These are phyloP conservation scores for Austroboletus festivus DNA, from an alignment of 768 basidiomycete species.

Conservation along the genomic window DNA sequence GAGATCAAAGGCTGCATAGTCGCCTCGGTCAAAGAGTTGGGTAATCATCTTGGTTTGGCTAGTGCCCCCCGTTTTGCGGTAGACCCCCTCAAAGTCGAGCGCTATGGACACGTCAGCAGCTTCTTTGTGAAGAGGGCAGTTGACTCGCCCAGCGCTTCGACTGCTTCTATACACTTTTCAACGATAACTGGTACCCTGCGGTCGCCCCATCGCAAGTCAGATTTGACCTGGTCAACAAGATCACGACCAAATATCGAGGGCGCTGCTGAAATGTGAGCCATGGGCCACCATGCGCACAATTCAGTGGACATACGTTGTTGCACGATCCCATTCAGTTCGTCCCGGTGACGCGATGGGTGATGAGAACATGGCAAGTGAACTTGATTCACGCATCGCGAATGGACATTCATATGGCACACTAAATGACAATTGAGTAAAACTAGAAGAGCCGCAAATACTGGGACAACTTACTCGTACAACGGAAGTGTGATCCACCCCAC, in stretches of 20 bases:
- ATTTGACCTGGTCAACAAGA: slow-evolving; percentile 76
- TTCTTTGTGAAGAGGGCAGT: not conserved
- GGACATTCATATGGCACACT: slow-evolving; percentile 86
- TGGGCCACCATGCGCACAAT: slow-evolving; percentile 11
- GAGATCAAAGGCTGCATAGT: slow-evolving; percentile 87
- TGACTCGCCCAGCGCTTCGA: slow-evolving; percentile 75
- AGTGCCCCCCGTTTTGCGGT: slow-evolving; percentile 94
- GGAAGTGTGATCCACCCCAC: slow-evolving; percentile 96
- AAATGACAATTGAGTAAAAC: slow-evolving; percentile 4
- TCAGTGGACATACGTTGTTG: slow-evolving; percentile 15
- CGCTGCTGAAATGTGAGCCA: slow-evolving; percentile 39
- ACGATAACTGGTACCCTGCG: slow-evolving; percentile 82
- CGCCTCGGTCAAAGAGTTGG: slow-evolving; percentile 89
- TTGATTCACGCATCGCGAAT: slow-evolving; percentile 78
- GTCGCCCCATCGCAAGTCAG: slow-evolving; percentile 57
- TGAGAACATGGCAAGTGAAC: slow-evolving; percentile 66
- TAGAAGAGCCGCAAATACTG: not conserved
- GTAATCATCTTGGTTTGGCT: slow-evolving; percentile 91
- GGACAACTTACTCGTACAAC: slow-evolving; percentile 74
- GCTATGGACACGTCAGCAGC: slow-evolving; percentile 42
- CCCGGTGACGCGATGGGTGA: slow-evolving; percentile 36
- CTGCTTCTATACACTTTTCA: slow-evolving; percentile 93
- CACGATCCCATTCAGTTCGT: slow-evolving; percentile 27
- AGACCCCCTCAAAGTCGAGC: slow-evolving; percentile 96
- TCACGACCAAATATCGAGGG: slow-evolving; percentile 94